Percentiles rank a stretch among this genome's conserved stretches.
Conservation (phyloP, 805 yeast species). For the Suhomyces sp. region DNA sequence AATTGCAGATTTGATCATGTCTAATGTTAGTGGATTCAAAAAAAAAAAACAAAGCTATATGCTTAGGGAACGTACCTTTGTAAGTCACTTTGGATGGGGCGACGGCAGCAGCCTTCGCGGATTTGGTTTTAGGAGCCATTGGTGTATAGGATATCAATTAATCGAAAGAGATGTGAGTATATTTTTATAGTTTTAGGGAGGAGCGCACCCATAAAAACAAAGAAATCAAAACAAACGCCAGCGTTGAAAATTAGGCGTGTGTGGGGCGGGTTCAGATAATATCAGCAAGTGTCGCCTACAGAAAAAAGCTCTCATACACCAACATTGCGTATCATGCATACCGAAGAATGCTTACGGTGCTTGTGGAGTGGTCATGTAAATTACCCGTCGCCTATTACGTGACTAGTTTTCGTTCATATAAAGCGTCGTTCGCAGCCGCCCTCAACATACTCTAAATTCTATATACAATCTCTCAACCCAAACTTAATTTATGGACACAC, state of each 20-base stretch:
- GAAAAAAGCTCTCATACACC: background rate
- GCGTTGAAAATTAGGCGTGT: background rate
- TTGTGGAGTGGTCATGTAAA: background rate
- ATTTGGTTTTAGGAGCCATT: conserved; percentile 34
- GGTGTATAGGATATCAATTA: background rate
- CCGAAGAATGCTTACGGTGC: background rate
- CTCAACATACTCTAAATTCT: background rate
- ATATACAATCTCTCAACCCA: background rate
- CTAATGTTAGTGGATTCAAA: conserved; percentile 25
- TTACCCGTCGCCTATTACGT: background rate
- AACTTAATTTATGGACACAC: conserved; percentile 59
- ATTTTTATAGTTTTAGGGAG: background rate
- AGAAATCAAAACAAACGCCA: conserved; percentile 5
- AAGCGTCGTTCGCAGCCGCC: background rate
- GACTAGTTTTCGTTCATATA: background rate
- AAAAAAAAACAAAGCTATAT: no score
- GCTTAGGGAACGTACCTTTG: conserved; percentile 35
- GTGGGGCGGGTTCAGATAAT: conserved; percentile 1
- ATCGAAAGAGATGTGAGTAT: background rate
- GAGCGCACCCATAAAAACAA: conserved; percentile 6
- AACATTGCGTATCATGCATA: background rate
- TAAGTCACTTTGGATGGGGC: conserved; percentile 38
- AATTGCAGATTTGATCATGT: conserved; percentile 67
- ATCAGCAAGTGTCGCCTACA: background rate
- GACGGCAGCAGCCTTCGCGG: conserved; percentile 14